Base-by-base conservation (phyloP, 331 rosid genomes). In the Quercus lobata region DNA sequence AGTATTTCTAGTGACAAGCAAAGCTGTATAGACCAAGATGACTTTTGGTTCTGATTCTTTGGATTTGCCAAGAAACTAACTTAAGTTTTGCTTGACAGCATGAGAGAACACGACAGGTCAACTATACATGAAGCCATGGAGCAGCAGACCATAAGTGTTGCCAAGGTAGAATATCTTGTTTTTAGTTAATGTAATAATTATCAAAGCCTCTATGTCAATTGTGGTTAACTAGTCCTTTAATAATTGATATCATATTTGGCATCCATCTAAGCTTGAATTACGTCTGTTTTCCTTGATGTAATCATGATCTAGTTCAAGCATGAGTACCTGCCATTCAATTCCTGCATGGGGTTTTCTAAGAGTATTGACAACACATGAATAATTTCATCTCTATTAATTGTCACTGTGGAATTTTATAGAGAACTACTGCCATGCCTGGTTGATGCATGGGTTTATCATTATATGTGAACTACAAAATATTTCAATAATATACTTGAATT, bases 111-210 rank as follows among this genome's bases (percentile, higher is more conserved):
- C 83, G 99, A 95, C 55, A 90, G 99, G 88, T 94, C 99, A 78
- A 95, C 99, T 49, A 93, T 95, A 85, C 99, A 95, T 84, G 99
- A 95, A 89, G 99, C 99, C 88, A 95, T 95, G 99, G 99, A 93
- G 83, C 99, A 95, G 90, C 99, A 95, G 88, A 95, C 99, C 62
- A 93, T 95, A 83, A 95, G 99, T 82, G 97, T 95, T 58, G 99
- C 99, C 80, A 93, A 95, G 97, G 99, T 93, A 85, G 72, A 82
- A 78, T 84, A n/a, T 56, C 76, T 76, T 68, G 69, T 75, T 71
- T 71, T 27, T 22, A 16, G 41, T 27, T 32, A 16, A 32, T 17
- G 7, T 15, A 4, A 9, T 68, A 34, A 68, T 68, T 34, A 34
- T 32, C 52, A 68, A 34, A 32, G 37, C 25, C 72, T 68, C 25